Percentiles rank a stretch among this genome's conserved stretches.
Evolutionary conservation across 257 asterid genomes (phyloP).

Genomic region (Solanum chiquidenum): DNA sequence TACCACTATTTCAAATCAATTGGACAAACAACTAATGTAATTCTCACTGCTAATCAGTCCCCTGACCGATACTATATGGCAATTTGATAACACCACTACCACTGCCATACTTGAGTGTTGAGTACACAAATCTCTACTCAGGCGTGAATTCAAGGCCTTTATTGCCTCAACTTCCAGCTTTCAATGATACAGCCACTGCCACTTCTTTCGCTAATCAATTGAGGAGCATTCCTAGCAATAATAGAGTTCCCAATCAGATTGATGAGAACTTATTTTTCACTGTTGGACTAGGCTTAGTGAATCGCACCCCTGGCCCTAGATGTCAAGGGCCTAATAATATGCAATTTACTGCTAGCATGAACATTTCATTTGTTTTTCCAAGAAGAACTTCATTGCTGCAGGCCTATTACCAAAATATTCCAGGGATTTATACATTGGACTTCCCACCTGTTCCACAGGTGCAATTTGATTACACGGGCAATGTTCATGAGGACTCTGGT

Average conservation of each 20-base stretch:
- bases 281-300: neutral
- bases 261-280: neutral
- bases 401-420: constrained; percentile 36
- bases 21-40: constrained; percentile 55
- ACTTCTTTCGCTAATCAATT: neutral
- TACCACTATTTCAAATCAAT: neutral
- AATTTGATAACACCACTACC: constrained; percentile 52
- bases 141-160: neutral
- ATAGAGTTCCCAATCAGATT: neutral
- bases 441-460: constrained; percentile 45
- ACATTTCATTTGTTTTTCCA: constrained; percentile 42
- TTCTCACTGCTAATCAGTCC: constrained; percentile 38
- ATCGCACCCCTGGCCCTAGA: neutral
- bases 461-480: constrained; percentile 52
- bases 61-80: constrained; percentile 46
- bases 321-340: neutral
- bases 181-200: neutral
- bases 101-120: constrained; percentile 21
- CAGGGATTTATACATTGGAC: constrained; percentile 39
- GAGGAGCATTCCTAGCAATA: neutral
- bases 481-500: constrained; percentile 43
- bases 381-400: constrained; percentile 32
- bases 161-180: neutral
- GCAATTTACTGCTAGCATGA: constrained; percentile 12
- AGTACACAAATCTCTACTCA: neutral